Percentiles rank a stretch among this genome's conserved stretches.
Evolutionary conservation across 2,329 filamentous ascomycete species (phyloP).

Genomic region (Botryotinia narcissicola): DNA sequence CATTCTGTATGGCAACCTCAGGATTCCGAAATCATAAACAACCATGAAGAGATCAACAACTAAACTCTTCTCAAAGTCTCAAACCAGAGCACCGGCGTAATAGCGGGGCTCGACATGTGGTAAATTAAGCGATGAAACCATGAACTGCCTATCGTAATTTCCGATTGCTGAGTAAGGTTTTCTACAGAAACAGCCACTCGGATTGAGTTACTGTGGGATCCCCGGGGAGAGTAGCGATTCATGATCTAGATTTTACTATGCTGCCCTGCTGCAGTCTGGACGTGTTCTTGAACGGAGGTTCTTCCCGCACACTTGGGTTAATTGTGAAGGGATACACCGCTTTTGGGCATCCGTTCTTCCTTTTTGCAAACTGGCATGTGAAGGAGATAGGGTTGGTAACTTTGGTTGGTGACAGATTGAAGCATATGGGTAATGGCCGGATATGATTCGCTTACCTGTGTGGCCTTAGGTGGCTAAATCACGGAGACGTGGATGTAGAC

Average conservation of each 20-base stretch:
- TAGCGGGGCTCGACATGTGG: not conserved
- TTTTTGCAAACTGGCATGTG: not conserved
- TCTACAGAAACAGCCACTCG: not conserved
- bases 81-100: conserved; percentile 1
- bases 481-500: not conserved
- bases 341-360: not conserved
- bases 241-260: conserved; percentile 4
- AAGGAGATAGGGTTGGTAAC: not conserved
- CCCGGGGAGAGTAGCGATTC: not conserved
- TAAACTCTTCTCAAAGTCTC: not conserved
- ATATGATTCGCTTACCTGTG: not conserved
- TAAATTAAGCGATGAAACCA: not conserved
- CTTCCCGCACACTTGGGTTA: not conserved
- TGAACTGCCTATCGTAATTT: not conserved
- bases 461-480: not conserved
- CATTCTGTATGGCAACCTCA: not conserved
- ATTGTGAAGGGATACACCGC: not conserved
- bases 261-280: not conserved
- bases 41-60: conserved; percentile 3
- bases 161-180: not conserved
- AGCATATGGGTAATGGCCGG: not conserved
- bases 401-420: not conserved
- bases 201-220: not conserved
- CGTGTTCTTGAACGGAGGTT: not conserved
- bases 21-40: not conserved